A percentile compares a stretch with the other conserved stretches of the same genome.
Evolutionary conservation across 352 stramenopile species (phyloP).

Genomic region (Pythium aristosporum): DNA sequence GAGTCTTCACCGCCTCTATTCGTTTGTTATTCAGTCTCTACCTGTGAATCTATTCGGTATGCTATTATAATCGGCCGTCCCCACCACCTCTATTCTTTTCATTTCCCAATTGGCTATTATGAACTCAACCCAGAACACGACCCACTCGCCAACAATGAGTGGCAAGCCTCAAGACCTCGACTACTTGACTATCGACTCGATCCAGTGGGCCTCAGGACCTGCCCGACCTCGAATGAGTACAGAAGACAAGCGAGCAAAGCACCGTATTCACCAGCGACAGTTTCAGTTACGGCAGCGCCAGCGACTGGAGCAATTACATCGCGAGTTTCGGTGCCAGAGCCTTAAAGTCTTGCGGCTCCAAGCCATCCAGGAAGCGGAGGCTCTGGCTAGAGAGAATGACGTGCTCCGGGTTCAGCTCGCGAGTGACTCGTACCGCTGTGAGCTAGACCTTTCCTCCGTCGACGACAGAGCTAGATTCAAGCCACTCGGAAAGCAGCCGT

Average conservation of each 20-base stretch:
- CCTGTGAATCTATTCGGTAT: too few relatives aligned
- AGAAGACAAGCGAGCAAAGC: conserved; percentile 3
- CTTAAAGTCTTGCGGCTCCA: background rate
- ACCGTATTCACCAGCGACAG: background rate
- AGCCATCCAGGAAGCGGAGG: background rate
- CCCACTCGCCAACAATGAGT: background rate
- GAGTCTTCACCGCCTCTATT: too few relatives aligned
- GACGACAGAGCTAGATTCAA: too few relatives aligned
- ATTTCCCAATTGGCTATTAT: too few relatives aligned
- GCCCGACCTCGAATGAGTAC: background rate
- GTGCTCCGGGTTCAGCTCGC: background rate
- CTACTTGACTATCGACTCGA: conserved; percentile 4
- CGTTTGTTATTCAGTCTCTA: too few relatives aligned
- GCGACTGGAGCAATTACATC: background rate
- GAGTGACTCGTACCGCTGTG: too few relatives aligned
- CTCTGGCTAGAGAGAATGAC: background rate
- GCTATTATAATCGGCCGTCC: too few relatives aligned
- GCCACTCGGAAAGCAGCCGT: too few relatives aligned
- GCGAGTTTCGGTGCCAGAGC: background rate
- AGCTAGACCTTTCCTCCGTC: too few relatives aligned
- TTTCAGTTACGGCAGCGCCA: background rate
- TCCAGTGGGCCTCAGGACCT: background rate
- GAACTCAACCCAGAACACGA: too few relatives aligned
- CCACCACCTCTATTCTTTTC: too few relatives aligned
- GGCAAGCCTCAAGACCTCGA: background rate